A percentile compares a stretch with the other conserved stretches of the same genome.
These are phyloP conservation scores for Botryotinia globosa DNA, from an alignment of 2,329 filamentous ascomycete genomes.

Conservation along the genomic window DNA sequence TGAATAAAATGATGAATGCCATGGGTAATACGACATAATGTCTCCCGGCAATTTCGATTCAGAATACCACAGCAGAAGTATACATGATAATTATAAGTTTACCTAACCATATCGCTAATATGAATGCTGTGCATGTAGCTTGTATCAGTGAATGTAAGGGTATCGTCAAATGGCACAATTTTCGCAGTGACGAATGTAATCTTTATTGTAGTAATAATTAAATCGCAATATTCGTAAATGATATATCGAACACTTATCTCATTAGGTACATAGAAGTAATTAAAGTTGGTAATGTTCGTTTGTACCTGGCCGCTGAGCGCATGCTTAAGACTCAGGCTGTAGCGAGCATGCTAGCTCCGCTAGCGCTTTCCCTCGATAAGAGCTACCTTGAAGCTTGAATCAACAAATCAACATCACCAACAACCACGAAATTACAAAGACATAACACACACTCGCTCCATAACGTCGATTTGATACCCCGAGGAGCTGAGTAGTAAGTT, in stretches of 20 bases:
- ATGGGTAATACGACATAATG: neutral
- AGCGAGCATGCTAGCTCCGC: conserved; percentile 12
- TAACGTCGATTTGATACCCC: conserved; percentile 18
- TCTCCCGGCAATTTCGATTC: conserved; percentile 2
- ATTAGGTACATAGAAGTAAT: neutral
- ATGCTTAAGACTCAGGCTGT: conserved; percentile 10
- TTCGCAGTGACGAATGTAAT: neutral
- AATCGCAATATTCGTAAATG: neutral
- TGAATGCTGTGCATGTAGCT: neutral
- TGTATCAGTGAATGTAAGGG: neutral
- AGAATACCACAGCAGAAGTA: conserved; percentile 17
- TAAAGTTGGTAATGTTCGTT: neutral
- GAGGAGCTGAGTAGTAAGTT: conserved; percentile 18
- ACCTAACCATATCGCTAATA: neutral
- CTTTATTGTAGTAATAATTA: neutral
- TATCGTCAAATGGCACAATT: neutral
- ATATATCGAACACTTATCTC: neutral
- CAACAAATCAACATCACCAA: conserved; percentile 18
- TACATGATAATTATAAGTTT: neutral
- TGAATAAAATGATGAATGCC: conserved; percentile 18
- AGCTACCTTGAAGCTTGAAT: conserved; percentile 22
- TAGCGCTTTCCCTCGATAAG: conserved; percentile 23
- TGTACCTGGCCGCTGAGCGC: neutral
- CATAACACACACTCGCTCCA: conserved; percentile 16
- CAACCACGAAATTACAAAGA: conserved; percentile 2